Conservation (phyloP, 164 flowering plant species). For the Nymphaea thermarum region DNA sequence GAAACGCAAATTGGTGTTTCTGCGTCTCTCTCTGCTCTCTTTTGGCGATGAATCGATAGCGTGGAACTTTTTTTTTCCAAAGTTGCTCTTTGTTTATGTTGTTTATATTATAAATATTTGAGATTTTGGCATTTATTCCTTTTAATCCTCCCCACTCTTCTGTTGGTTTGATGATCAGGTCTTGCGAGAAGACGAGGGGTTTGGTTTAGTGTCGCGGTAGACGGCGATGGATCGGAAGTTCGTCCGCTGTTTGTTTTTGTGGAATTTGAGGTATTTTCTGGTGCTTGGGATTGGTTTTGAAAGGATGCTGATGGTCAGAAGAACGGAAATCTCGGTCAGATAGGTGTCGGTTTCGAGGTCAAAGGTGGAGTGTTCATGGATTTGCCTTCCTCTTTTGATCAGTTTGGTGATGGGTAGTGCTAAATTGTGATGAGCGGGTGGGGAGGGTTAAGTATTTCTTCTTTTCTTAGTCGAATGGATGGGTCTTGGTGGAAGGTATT, state of each 20-base stretch:
- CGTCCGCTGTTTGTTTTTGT: not conserved
- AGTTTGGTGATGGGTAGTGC: not conserved
- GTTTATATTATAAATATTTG: not conserved
- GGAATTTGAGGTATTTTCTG: not conserved
- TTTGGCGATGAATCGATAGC: not conserved
- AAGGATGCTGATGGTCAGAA: not conserved
- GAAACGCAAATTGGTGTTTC: not conserved
- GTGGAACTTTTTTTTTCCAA: not conserved
- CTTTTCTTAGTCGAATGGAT: not conserved
- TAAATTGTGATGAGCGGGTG: not conserved
- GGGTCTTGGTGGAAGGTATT: not conserved
- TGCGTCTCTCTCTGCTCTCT: not conserved
- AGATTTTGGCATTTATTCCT: not conserved
- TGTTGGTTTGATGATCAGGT: not conserved
- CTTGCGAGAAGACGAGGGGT: not conserved
- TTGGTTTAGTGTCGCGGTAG: not conserved
- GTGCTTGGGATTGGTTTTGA: not conserved
- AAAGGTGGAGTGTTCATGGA: not conserved
- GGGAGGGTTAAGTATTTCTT: not conserved
- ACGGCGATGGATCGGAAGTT: not conserved
- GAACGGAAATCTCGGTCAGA: not conserved
- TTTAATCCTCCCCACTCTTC: not conserved
- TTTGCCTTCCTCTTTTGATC: not conserved
- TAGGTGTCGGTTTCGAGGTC: not conserved
- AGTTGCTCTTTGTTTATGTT: not conserved